Percentiles rank a stretch among this genome's conserved stretches.
Evolutionary conservation across 2,329 filamentous ascomycete species (phyloP).

Genomic region (Exophiala bonariae): DNA sequence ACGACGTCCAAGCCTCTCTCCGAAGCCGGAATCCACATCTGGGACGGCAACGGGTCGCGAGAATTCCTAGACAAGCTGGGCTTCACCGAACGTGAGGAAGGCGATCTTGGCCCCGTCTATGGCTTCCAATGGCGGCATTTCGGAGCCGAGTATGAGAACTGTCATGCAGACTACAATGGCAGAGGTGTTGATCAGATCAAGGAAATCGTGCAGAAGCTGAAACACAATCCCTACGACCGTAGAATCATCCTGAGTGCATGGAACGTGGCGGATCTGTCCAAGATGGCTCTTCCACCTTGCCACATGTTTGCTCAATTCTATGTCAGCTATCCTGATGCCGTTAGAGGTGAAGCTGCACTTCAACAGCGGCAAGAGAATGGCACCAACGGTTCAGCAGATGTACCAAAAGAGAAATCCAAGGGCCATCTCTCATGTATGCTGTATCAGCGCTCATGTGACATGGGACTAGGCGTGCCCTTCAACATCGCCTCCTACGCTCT

Average conservation of each 20-base stretch:
- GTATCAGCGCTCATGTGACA: slow-evolving; percentile 93
- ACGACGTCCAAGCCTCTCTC: slow-evolving; percentile 78
- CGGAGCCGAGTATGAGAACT: slow-evolving; percentile 82
- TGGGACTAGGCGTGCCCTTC: slow-evolving; percentile 96
- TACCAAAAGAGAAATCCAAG: slow-evolving; percentile 48
- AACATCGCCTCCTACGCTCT: slow-evolving; percentile 96
- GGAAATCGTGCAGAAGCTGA: slow-evolving; percentile 84
- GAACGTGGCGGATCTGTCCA: slow-evolving; percentile 82
- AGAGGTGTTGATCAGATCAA: slow-evolving; percentile 92
- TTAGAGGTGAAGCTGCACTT: slow-evolving; percentile 26
- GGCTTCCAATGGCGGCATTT: slow-evolving; percentile 99
- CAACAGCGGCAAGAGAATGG: slow-evolving; percentile 9
- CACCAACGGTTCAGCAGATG: not conserved
- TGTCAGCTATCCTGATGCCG: slow-evolving; percentile 68
- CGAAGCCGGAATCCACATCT: slow-evolving; percentile 86
- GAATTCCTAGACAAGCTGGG: slow-evolving; percentile 86
- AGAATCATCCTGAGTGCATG: slow-evolving; percentile 89
- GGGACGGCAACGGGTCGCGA: slow-evolving; percentile 94
- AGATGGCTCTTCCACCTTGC: slow-evolving; percentile 91
- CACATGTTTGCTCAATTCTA: slow-evolving; percentile 99
- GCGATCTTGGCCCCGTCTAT: slow-evolving; percentile 93
- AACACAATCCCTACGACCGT: slow-evolving; percentile 80
- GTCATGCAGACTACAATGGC: slow-evolving; percentile 77
- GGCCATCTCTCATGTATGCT: slow-evolving; percentile 83
- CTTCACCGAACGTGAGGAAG: slow-evolving; percentile 75